Evolutionary conservation across 2,329 filamentous ascomycete genomes (phyloP), one percentile per base, ranked within the genome.

Genomic region (Hypocreales sp.): DNA sequence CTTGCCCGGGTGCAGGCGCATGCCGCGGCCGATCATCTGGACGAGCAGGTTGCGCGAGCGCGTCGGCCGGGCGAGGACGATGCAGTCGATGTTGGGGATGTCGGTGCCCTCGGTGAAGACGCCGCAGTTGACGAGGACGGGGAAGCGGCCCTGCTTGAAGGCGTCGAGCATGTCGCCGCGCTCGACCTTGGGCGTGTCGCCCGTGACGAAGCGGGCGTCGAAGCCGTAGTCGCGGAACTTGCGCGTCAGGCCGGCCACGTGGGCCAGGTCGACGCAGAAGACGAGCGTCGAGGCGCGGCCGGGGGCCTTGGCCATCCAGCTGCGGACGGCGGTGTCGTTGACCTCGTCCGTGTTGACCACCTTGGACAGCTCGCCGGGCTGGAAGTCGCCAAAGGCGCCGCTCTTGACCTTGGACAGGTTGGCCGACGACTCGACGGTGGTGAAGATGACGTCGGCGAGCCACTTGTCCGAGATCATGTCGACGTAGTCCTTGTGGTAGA

Each of bases 81-180:
- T 71, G 45, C 90, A 95, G 55, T 98, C 90, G 38, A 98, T 81
- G 47, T 92, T 94, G 5, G 92, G 90, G 18, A 98, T 93, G 44
- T 98, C 90, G 1, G 90, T 98, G 3, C 90, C 90, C 56, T 98
- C 90, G 0, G 87, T 95, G 44, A 93, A 95, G 22, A 98, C 80
- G 7, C 86, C 86, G 45, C 90, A 95, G 47, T 98, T 98, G 27
- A 98, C 57, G 10, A 98, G 64, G 1, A 98, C 82, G 0, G 83
- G 82, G 35, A 81, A 95, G 23, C 84, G 68, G 7, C 74, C 68
- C 2, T 59, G 64, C 37, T 68, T 79, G 52, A 98, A 98, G 3
- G 69, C 70, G 18, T 81, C 73, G 2, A 98, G 61, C 1, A 71
- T 70, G 27, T 77, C 63, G 27, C 70, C 66, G 24, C 90, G 70